Percentiles rank a stretch among this genome's conserved stretches.
These are phyloP conservation scores for Podila epicladia DNA, from an alignment of 192 early-diverging fungal genomes.

Conservation along the genomic window DNA sequence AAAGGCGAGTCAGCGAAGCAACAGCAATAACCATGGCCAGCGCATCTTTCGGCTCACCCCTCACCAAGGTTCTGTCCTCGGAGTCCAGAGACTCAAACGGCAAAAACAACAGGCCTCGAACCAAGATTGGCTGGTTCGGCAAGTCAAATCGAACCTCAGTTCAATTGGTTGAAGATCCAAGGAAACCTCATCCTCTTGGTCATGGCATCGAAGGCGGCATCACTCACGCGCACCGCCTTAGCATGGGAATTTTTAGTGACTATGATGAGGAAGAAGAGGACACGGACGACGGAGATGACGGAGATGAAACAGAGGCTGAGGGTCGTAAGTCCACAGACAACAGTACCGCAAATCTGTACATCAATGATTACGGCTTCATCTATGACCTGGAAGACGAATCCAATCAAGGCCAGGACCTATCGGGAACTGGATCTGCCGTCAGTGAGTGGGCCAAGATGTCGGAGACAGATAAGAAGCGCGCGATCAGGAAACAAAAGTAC, in stretches of 20 bases:
- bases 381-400: slow-evolving; percentile 15
- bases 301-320: not conserved
- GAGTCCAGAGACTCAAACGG: not conserved
- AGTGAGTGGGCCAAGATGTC: slow-evolving; percentile 3
- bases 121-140: slow-evolving; percentile 34
- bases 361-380: slow-evolving; percentile 45
- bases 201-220: slow-evolving; percentile 31
- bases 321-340: not conserved
- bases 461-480: slow-evolving; percentile 21
- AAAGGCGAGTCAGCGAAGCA: slow-evolving; percentile 31
- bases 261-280: slow-evolving; percentile 26
- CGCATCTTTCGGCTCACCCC: not conserved
- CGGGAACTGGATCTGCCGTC: not conserved
- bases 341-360: slow-evolving; percentile 1
- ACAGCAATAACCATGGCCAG: slow-evolving; percentile 19
- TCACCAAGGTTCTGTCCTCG: not conserved
- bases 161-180: slow-evolving; percentile 8
- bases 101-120: slow-evolving; percentile 18
- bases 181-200: slow-evolving; percentile 20
- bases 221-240: slow-evolving; percentile 7
- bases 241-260: slow-evolving; percentile 4
- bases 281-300: slow-evolving; percentile 25
- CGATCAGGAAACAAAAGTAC: slow-evolving; percentile 28
- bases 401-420: not conserved
- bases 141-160: slow-evolving; percentile 24